Base-by-base conservation (phyloP, 768 basidiomycete genomes). In the Tricholoma terreum region DNA sequence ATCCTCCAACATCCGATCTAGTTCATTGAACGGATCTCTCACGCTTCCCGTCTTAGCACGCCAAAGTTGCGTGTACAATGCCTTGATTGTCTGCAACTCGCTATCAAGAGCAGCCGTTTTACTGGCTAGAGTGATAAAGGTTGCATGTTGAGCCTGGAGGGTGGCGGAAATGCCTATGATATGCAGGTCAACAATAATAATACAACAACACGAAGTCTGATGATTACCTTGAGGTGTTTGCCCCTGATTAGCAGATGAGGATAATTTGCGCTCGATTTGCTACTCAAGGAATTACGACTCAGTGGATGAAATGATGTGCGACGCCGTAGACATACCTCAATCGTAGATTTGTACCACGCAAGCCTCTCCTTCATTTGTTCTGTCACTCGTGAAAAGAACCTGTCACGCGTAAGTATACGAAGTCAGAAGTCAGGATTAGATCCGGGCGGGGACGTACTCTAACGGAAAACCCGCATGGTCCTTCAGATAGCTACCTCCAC, bases 221-320 rank as follows among this genome's bases (percentile, higher is more conserved):
- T 21, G 6, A 60, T 71, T 62, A 90, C 91, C 82, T 71, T 94
- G 91, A 12, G 91, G 91, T 1, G 89, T 89, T 67, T 89, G 87
- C 6, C 79, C 72, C 63, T 87, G 85, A 50, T 75, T 73, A 6
- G 85, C 77, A 4, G 87, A 81, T 7, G 87, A 86, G 6, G 86
- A 82, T 6, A 92, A 74, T 68, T 90, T 92, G 53, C 89, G 82
- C 71, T 93, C 91, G 62, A 94, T 91, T 87, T 88, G 86, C 87
- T 89, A 61, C 4, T 45, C 58, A 33, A 50, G 27, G 50, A 42
- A 15, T 21, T 30, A 30, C 43, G 45, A 55, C n/a, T 30, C 36
- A 31, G 19, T 14, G 24, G 38, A 27, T 22, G 14, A 0, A 15
- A 48, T 2, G 33, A 48, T 14, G 6, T 21, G 34, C 49, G 14